Conservation (phyloP, 805 yeast genomes). For the Sugiyamaella qingdaonensis region DNA sequence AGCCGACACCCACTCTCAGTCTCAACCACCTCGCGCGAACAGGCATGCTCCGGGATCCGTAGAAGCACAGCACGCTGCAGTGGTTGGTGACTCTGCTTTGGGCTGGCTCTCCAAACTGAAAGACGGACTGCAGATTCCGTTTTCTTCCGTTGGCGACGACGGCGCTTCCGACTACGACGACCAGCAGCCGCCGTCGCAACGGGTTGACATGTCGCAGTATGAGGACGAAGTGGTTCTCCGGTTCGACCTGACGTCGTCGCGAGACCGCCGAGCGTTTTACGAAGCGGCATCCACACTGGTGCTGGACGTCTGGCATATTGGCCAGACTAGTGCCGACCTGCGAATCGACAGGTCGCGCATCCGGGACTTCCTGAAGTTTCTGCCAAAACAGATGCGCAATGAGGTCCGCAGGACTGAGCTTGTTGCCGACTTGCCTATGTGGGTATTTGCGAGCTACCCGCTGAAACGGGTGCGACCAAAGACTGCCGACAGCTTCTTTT, state of each 20-base stretch:
- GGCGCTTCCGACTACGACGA: not conserved
- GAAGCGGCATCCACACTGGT: slow-evolving; percentile 24
- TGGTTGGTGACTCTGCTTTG: not conserved
- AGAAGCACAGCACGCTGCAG: slow-evolving; percentile 12
- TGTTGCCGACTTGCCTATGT: slow-evolving; percentile 27
- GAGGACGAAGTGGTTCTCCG: slow-evolving; percentile 44
- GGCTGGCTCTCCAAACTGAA: slow-evolving; percentile 7
- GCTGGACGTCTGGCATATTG: slow-evolving; percentile 27
- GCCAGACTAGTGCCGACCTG: slow-evolving; percentile 21
- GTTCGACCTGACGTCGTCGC: slow-evolving; percentile 27
- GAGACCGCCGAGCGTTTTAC: slow-evolving; percentile 21
- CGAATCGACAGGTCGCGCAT: slow-evolving; percentile 21
- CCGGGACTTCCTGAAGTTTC: slow-evolving; percentile 20
- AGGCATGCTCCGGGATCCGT: slow-evolving; percentile 15
- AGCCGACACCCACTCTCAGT: not conserved
- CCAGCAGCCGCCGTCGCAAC: not conserved
- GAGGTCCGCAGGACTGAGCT: slow-evolving; percentile 14
- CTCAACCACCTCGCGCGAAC: slow-evolving; percentile 9
- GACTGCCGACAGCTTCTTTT: slow-evolving; percentile 49
- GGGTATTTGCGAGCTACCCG: slow-evolving; percentile 26
- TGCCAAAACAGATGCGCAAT: slow-evolving; percentile 22
- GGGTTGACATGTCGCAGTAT: slow-evolving; percentile 35
- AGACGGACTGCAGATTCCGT: slow-evolving; percentile 18
- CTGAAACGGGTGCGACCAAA: slow-evolving; percentile 1
- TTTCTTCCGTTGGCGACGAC: slow-evolving; percentile 1